Base-by-base conservation (phyloP, 805 yeast genomes). In the Zygotorulaspora sp. region DNA sequence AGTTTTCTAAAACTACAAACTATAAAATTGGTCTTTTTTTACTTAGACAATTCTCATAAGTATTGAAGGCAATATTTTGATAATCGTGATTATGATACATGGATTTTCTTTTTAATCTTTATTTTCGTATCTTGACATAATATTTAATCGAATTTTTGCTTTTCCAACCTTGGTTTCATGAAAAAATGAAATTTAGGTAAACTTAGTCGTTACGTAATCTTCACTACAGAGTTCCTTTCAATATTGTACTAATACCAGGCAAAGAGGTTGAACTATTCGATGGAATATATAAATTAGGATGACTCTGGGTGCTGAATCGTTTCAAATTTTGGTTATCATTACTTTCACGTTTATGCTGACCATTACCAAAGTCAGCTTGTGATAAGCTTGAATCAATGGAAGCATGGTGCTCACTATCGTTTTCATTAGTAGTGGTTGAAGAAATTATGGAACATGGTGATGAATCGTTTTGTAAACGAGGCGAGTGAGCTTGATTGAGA, bases 161-260 rank as follows among this genome's bases (percentile, higher is more conserved):
- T n/a, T n/a, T n/a, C n/a, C n/a, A n/a, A n/a, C n/a, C n/a, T n/a
- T n/a, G n/a, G n/a, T n/a, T n/a, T n/a, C n/a, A n/a, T n/a, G n/a
- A n/a, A n/a, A n/a, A n/a, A n/a, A n/a, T n/a, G n/a, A n/a, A n/a
- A n/a, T n/a, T n/a, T n/a, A n/a, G n/a, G n/a, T n/a, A n/a, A n/a
- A n/a, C n/a, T n/a, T n/a, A n/a, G n/a, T n/a, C n/a, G n/a, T n/a
- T n/a, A n/a, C n/a, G n/a, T n/a, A n/a, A n/a, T n/a, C n/a, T n/a
- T n/a, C 15, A 10, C 39, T 37, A 50, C 29, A 50, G 38, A 32
- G 55, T 53, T 24, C 50, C 51, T 35, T 53, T 51, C 32, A 56
- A 46, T 22, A 55, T 48, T n/a, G 53, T 44, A 35, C 44, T 51
- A 13, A 57, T 50, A 30, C 60, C 48, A 17, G 62, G 62, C 35